These are phyloP conservation scores for Puccinia triticina DNA, from an alignment of 1,284 basidiomycete species.

Conservation along the genomic window DNA sequence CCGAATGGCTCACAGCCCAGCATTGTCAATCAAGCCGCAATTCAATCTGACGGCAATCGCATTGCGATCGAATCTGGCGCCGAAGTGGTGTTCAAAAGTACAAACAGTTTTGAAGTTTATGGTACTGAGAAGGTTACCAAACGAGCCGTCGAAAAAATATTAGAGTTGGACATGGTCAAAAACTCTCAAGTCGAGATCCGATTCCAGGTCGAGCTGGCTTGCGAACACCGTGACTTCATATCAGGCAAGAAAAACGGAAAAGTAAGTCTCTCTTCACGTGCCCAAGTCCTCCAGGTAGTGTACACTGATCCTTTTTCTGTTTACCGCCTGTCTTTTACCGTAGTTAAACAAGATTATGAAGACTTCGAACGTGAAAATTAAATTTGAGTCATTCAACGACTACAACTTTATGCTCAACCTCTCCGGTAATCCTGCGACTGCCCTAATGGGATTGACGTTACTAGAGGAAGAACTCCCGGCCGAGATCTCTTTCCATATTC, in stretches of 20 bases:
- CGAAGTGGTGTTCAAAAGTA: slow-evolving; percentile 90
- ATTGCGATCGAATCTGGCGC: slow-evolving; percentile 78
- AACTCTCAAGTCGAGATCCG: slow-evolving; percentile 92
- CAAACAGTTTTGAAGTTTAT: slow-evolving; percentile 95
- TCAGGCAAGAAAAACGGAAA: slow-evolving; percentile 98
- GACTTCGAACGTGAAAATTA: slow-evolving; percentile 92
- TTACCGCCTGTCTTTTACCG: not conserved
- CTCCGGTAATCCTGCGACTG: slow-evolving; percentile 70
- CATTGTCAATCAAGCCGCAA: slow-evolving; percentile 78
- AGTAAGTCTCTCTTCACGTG: slow-evolving; percentile 59
- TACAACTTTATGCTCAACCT: slow-evolving; percentile 97
- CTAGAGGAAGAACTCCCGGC: slow-evolving; percentile 96
- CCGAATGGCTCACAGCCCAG: slow-evolving; percentile 72
- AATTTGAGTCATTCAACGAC: slow-evolving; percentile 98
- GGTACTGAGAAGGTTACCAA: slow-evolving; percentile 93
- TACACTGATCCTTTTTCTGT: not conserved
- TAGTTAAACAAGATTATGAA: slow-evolving; percentile 93
- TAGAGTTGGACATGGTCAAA: slow-evolving; percentile 63
- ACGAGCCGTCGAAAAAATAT: slow-evolving; percentile 73
- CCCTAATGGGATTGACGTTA: slow-evolving; percentile 82
- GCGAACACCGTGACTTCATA: slow-evolving; percentile 98
- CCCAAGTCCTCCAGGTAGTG: not conserved
- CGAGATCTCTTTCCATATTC: slow-evolving; percentile 99
- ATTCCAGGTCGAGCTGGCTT: slow-evolving; percentile 96
- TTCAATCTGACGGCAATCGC: slow-evolving; percentile 81